Percentiles rank a stretch among this genome's conserved stretches.
Conservation (phyloP, 1,284 basidiomycete species). For the Cutaneotrichosporon mucoides region DNA sequence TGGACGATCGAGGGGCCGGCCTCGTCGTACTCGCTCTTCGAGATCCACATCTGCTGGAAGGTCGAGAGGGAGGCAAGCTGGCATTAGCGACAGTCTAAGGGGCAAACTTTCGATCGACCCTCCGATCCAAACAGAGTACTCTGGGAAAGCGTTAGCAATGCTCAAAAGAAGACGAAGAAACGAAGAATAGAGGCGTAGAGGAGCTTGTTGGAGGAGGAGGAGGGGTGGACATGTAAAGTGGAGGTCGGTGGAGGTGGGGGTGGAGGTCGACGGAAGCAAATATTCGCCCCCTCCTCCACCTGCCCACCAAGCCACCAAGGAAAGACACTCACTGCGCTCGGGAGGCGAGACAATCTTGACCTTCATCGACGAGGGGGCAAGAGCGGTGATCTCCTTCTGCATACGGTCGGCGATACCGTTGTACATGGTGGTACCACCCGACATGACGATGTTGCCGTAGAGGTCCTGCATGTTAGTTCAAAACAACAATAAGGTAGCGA, state of each 20-base stretch:
- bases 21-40: conserved; percentile 68
- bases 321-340: conserved; percentile 55
- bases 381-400: conserved; percentile 92
- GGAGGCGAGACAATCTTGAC: conserved; percentile 65
- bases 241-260: no score
- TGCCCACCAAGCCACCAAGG: no score
- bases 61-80: conserved; percentile 82
- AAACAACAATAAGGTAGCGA: no score
- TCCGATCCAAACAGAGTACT: conserved; percentile 96
- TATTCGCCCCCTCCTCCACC: no score
- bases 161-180: no score
- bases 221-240: no score
- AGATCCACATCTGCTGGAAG: conserved; percentile 67
- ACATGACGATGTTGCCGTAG: conserved; percentile 65
- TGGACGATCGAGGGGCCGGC: conserved; percentile 60
- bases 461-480: conserved; percentile 13
- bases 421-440: conserved; percentile 97
- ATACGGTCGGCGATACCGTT: conserved; percentile 94
- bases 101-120: conserved; percentile 65
- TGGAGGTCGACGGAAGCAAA: no score
- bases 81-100: no score
- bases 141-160: no score
- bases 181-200: no score
- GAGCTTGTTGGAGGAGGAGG: no score
- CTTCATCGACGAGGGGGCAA: conserved; percentile 80